Percentiles rank a stretch among this genome's conserved stretches.
Evolutionary conservation across 1,284 basidiomycete genomes (phyloP).

Genomic region (Rhizoctonia solani): DNA sequence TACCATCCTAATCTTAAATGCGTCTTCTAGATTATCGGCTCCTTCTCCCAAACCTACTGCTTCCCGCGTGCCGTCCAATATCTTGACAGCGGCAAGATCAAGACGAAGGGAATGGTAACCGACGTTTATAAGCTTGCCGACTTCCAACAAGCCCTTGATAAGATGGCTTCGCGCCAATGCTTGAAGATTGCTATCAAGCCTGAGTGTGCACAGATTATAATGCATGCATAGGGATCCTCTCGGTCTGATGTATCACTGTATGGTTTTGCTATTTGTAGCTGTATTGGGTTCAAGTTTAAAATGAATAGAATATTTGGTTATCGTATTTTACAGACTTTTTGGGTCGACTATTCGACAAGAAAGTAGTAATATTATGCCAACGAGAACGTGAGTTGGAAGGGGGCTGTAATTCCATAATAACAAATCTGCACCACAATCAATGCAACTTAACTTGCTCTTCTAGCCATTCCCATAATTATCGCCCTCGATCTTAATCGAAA

Average conservation of each 20-base stretch:
- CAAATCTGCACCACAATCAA: not conserved
- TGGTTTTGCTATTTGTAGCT: conserved; percentile 26
- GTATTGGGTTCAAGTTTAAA: conserved; percentile 6
- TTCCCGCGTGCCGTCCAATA: conserved; percentile 89
- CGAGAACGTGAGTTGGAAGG: too few relatives aligned
- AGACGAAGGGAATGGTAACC: conserved; percentile 82
- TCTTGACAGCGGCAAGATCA: conserved; percentile 81
- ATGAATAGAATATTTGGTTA: not conserved
- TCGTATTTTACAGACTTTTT: too few relatives aligned
- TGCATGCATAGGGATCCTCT: not conserved
- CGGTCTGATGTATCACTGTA: not conserved
- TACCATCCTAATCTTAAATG: not conserved
- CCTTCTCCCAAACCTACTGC: conserved; percentile 82
- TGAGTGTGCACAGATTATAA: conserved; percentile 38
- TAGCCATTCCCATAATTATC: conserved; percentile 50
- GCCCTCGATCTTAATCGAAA: conserved; percentile 42
- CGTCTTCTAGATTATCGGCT: conserved; percentile 72
- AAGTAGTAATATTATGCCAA: too few relatives aligned
- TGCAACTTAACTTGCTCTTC: conserved; percentile 46
- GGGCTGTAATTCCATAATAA: not conserved
- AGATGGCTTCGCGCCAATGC: conserved; percentile 66
- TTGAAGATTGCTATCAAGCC: conserved; percentile 70
- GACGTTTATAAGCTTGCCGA: conserved; percentile 76
- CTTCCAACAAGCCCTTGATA: conserved; percentile 80
- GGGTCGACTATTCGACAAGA: too few relatives aligned